phyloP scores from a whole-genome alignment of 371 early-diverging fungal species.

The Syncephalastrum racemosum region DNA sequence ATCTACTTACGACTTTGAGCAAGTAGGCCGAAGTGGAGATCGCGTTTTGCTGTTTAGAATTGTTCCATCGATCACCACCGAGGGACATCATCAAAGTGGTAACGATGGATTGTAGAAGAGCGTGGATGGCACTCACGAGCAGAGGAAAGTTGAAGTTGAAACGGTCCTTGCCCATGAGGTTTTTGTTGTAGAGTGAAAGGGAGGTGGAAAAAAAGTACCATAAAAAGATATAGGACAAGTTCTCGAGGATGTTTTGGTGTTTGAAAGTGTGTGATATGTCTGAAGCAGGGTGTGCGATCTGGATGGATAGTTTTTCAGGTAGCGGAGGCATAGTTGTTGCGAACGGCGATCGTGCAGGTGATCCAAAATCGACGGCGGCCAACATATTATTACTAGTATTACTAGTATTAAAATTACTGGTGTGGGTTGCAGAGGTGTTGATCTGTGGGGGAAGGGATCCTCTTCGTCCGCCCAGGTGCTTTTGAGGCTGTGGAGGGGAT shows the following conservation, averaged over 20 bases:
- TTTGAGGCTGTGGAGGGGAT: no score
- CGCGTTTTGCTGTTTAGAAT: conserved; percentile 20
- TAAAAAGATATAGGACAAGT: conserved; percentile 45
- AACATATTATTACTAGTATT: conserved; percentile 12
- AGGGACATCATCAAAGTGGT: conserved; percentile 53
- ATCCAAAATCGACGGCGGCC: conserved; percentile 16
- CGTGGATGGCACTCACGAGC: conserved; percentile 74
- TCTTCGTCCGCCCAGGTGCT: no score
- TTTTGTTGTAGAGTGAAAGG: conserved; percentile 85
- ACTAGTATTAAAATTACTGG: no score
- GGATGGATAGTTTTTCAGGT: conserved; percentile 24
- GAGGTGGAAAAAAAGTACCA: conserved; percentile 75
- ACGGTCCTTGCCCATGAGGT: conserved; percentile 67
- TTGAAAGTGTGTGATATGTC: conserved; percentile 15
- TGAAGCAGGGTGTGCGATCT: conserved; percentile 23
- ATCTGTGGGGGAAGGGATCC: no score
- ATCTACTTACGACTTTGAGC: conserved; percentile 52
- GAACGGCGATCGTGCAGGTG: conserved; percentile 22
- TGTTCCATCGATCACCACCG: conserved; percentile 38
- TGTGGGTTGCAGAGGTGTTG: no score
- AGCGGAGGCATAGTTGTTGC: conserved; percentile 18
- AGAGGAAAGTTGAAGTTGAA: conserved; percentile 80
- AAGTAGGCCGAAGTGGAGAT: conserved; percentile 48
- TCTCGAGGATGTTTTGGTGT: conserved; percentile 25
- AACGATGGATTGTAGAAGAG: conserved; percentile 60